A percentile compares a stretch with the other conserved stretches of the same genome.
Conservation (phyloP, 345 rosid species). For the Acer negundo region DNA sequence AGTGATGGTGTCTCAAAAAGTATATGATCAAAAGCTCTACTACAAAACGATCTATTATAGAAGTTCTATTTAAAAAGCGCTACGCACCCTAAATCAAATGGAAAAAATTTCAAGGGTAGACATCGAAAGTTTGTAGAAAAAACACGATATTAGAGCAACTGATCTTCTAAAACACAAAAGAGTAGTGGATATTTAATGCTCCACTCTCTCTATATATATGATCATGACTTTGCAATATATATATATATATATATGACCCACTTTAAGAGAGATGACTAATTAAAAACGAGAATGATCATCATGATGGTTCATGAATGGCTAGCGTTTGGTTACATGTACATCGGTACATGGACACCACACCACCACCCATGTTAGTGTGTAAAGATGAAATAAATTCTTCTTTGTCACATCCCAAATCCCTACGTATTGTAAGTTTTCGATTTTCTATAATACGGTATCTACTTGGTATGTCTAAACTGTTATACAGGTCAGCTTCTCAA, state of each 20-base stretch:
- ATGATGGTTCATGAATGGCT: slow-evolving; percentile 5
- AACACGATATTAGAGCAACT: not conserved
- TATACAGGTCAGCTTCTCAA: no score
- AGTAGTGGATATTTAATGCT: slow-evolving; percentile 29
- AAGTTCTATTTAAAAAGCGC: no score
- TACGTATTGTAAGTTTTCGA: not conserved
- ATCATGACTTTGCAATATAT: not conserved
- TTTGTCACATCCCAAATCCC: not conserved
- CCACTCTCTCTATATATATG: slow-evolving; percentile 13
- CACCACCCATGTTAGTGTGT: not conserved
- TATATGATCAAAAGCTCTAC: not conserved
- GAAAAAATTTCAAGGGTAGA: no score
- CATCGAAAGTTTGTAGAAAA: not conserved
- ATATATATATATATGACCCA: slow-evolving; percentile 2
- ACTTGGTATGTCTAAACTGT: no score
- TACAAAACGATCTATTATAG: no score
- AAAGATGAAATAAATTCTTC: not conserved
- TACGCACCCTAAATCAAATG: no score
- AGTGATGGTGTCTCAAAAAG: not conserved
- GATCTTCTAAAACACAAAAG: slow-evolving; percentile 3
- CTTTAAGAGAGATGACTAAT: slow-evolving; percentile 9
- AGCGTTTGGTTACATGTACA: not conserved
- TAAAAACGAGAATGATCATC: not conserved
- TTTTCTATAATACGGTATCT: no score
- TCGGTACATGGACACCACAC: not conserved